These are phyloP conservation scores for Isabelozyma heimii DNA, from an alignment of 805 yeast genomes.

Conservation along the genomic window DNA sequence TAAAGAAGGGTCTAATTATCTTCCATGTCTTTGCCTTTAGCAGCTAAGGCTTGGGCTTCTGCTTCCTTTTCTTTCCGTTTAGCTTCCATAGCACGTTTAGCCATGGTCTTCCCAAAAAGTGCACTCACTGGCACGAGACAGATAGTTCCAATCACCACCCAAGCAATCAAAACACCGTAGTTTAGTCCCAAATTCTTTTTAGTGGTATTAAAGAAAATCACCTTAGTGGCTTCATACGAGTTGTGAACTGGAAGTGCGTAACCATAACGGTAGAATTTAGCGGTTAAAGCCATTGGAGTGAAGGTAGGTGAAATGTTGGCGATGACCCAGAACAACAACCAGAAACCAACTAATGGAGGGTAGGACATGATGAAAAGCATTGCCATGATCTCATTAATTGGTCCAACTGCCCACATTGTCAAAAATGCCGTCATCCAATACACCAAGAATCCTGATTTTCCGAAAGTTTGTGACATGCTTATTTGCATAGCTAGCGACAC, in stretches of 20 bases:
- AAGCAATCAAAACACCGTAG: slow-evolving; percentile 56
- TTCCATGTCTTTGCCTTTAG: neutral
- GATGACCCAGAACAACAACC: slow-evolving; percentile 72
- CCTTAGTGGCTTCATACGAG: slow-evolving; percentile 58
- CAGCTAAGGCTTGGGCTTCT: neutral
- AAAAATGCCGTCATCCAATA: slow-evolving; percentile 69
- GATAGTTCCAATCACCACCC: slow-evolving; percentile 53
- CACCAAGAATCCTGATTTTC: slow-evolving; percentile 68
- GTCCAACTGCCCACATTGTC: slow-evolving; percentile 75
- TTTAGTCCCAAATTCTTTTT: slow-evolving; percentile 59
- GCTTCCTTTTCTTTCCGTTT: slow-evolving; percentile 1
- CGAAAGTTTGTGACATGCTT: slow-evolving; percentile 56
- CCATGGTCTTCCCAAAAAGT: slow-evolving; percentile 37
- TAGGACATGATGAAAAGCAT: slow-evolving; percentile 46
- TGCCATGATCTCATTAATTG: slow-evolving; percentile 66
- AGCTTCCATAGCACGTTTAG: slow-evolving; percentile 22
- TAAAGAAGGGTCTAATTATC: no score
- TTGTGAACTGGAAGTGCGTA: slow-evolving; percentile 70
- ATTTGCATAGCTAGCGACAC: slow-evolving; percentile 70
- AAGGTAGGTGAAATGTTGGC: slow-evolving; percentile 68
- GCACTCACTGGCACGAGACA: slow-evolving; percentile 45
- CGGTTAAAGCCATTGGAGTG: slow-evolving; percentile 57
- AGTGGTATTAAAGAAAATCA: slow-evolving; percentile 54
- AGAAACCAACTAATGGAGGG: slow-evolving; percentile 69
- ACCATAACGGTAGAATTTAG: slow-evolving; percentile 60